phyloP scores from a whole-genome alignment of 164 flowering plant species.

The Brasenia schreberi region DNA sequence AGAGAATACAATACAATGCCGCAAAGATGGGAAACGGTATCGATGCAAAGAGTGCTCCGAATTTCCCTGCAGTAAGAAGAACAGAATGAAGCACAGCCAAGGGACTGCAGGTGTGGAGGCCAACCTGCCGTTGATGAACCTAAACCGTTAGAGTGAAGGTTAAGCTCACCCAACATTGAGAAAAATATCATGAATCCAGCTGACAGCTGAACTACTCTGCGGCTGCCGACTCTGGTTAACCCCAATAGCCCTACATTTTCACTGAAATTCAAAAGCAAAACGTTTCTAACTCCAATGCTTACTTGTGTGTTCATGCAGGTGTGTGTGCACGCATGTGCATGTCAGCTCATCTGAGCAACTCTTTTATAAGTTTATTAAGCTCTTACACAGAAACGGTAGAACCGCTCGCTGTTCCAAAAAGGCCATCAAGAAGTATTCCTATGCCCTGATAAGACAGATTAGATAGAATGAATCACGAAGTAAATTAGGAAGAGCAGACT shows the following conservation, averaged over 20 bases:
- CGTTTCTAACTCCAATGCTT: neutral
- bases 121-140: neutral
- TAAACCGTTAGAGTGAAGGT: neutral
- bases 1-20: conserved; percentile 82
- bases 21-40: conserved; percentile 94
- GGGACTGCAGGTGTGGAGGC: neutral
- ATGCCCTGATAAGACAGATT: conserved; percentile 47
- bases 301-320: neutral
- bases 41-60: conserved; percentile 98
- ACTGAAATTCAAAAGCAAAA: conserved; percentile 26
- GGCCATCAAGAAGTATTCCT: conserved; percentile 84
- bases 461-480: neutral
- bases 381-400: conserved; percentile 94
- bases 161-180: conserved; percentile 61
- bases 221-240: conserved; percentile 92
- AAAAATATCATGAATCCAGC: conserved; percentile 98
- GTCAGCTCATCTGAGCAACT: too few relatives aligned
- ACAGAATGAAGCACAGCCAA: neutral
- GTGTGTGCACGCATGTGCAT: neutral
- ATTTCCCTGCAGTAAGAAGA: conserved; percentile 61
- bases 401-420: conserved; percentile 83
- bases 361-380: too few relatives aligned
- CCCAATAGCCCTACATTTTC: conserved; percentile 98
- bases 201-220: conserved; percentile 94
- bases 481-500: neutral